Evolutionary conservation across 495 filamentous ascomycete genomes (phyloP), one percentile per base, ranked within the genome.

Genomic region (Cercophora scortea): DNA sequence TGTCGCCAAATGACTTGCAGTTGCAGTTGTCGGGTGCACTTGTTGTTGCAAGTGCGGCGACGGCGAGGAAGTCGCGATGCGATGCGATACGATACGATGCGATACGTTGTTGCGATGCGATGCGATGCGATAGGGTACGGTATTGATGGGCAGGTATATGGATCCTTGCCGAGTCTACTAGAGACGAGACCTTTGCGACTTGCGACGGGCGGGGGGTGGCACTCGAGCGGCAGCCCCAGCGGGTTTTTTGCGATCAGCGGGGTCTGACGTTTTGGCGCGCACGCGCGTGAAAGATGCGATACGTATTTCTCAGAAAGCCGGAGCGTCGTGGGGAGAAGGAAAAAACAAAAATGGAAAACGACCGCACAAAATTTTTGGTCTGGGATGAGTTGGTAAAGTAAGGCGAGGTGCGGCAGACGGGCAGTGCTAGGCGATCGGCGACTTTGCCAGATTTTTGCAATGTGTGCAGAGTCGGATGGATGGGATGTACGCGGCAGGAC

Each of bases 171-270:
- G 51, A 41, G 50, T 32, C 47, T 33, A n/a, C 41, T 25, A 25
- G 25, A 53, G 39, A 25, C 36, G 36, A 38, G 9, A 38, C 13
- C 36, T 13, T 38, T 38, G 36, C 9, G 10, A 38, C 36, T 54
- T 51, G 54, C 52, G 55, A 47, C 49, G 40, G 41, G 47, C 42
- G 47, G 57, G 47, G 57, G 56, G 57, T 47, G 35, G 54, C 47
- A 51, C 53, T 40, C 19, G 35, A 10, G n/a, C 48, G 32, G 15
- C 48, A 42, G 25, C 18, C 4, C n/a, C 13, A 19, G 15, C 47
- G 43, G 36, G 36, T 10, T 38, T 11, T 38, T 38, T 42, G 61
- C 55, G 61, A 54, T 59, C 47, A 56, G 61, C 51, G 58, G 61
- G 55, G 61, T 45, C 55, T 57, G 53, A 55, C 56, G 25, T 25